A percentile compares a stretch with the other conserved stretches of the same genome.
These are phyloP conservation scores for Lachnellula arida DNA, from an alignment of 2,329 filamentous ascomycete species.

Conservation along the genomic window DNA sequence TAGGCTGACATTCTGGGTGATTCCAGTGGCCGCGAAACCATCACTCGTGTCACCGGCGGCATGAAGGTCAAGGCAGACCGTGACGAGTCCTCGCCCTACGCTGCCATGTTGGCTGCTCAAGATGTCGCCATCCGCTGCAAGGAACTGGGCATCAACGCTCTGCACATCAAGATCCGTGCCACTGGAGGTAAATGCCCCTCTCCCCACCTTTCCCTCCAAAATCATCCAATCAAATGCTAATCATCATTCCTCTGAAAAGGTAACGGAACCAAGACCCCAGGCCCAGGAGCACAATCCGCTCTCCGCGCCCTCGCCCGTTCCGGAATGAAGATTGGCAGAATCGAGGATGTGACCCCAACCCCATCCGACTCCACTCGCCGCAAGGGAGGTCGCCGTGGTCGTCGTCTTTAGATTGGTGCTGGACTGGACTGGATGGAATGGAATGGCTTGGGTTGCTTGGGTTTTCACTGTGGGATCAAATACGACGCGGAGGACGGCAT, in stretches of 20 bases:
- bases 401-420: constrained; percentile 74
- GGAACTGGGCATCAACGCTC: constrained; percentile 83
- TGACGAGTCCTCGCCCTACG: constrained; percentile 99
- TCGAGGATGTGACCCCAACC: constrained; percentile 98
- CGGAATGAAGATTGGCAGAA: constrained; percentile 99
- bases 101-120: constrained; percentile 99
- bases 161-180: constrained; percentile 99
- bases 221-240: constrained; percentile 9
- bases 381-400: constrained; percentile 99
- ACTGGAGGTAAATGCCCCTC: constrained; percentile 70
- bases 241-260: constrained; percentile 41
- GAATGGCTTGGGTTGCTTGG: constrained; percentile 28
- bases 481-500: constrained; percentile 68
- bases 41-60: constrained; percentile 98
- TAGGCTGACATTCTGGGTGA: constrained; percentile 63
- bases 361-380: constrained; percentile 98
- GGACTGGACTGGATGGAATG: constrained; percentile 29
- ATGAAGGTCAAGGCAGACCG: constrained; percentile 99
- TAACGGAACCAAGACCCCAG: constrained; percentile 99
- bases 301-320: constrained; percentile 98
- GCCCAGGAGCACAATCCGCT: constrained; percentile 97
- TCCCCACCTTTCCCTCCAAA: background rate
- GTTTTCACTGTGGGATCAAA: constrained; percentile 58
- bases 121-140: constrained; percentile 90
- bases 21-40: constrained; percentile 97